A percentile compares a stretch with the other conserved stretches of the same genome.
These are phyloP conservation scores for Debaryomyces psychrophilus DNA, from an alignment of 1,139 yeast species.

Conservation along the genomic window DNA sequence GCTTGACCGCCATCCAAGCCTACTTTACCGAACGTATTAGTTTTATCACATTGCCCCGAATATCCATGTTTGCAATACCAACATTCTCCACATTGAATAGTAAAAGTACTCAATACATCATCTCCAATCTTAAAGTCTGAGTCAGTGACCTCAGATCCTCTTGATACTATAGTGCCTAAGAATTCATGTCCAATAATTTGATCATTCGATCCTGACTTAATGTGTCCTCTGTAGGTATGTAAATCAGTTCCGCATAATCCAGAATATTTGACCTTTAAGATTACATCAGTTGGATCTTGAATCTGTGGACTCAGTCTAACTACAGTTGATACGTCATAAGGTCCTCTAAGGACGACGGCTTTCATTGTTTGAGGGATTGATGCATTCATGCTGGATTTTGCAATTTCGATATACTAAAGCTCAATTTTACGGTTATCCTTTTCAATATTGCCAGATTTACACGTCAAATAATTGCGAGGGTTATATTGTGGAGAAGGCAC, in stretches of 20 bases:
- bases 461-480: neutral
- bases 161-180: conserved; percentile 43
- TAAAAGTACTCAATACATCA: conserved; percentile 53
- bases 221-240: conserved; percentile 62
- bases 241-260: conserved; percentile 67
- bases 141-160: conserved; percentile 36
- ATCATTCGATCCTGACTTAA: conserved; percentile 40
- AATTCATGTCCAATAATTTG: conserved; percentile 57
- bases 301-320: conserved; percentile 49
- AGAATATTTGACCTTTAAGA: conserved; percentile 54
- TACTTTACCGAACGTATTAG: conserved; percentile 58
- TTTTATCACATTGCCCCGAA: conserved; percentile 53
- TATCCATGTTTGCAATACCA: conserved; percentile 57
- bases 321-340: conserved; percentile 47
- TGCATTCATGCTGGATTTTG: conserved; percentile 9
- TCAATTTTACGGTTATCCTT: neutral
- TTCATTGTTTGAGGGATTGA: conserved; percentile 41
- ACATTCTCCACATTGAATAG: conserved; percentile 59
- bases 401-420: neutral
- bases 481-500: neutral
- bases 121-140: conserved; percentile 44
- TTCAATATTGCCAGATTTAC: neutral
- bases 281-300: conserved; percentile 46
- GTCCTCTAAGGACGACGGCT: conserved; percentile 60
- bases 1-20: conserved; percentile 65